These are phyloP conservation scores for Suillus spraguei DNA, from an alignment of 768 basidiomycete genomes.

Conservation along the genomic window DNA sequence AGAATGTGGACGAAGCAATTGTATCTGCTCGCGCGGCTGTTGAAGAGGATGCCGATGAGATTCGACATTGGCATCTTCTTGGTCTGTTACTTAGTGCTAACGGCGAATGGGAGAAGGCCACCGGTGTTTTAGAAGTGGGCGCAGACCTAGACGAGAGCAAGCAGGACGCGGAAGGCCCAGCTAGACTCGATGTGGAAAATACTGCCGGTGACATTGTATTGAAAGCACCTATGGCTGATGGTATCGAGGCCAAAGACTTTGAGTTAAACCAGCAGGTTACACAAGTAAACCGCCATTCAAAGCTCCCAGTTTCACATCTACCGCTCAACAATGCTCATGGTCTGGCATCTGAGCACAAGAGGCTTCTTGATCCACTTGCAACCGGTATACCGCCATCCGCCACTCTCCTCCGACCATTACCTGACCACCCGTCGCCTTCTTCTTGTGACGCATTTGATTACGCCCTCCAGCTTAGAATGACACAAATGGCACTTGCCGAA, in stretches of 20 bases:
- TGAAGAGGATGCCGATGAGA: slow-evolving; percentile 60
- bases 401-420: slow-evolving; percentile 45
- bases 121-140: slow-evolving; percentile 77
- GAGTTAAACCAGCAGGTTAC: slow-evolving; percentile 17
- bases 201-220: slow-evolving; percentile 22
- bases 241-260: slow-evolving; percentile 11
- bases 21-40: slow-evolving; percentile 70
- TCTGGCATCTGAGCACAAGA: not conserved
- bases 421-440: slow-evolving; percentile 52
- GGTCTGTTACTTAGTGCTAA: slow-evolving; percentile 78
- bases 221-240: slow-evolving; percentile 9
- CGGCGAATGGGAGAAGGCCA: slow-evolving; percentile 80
- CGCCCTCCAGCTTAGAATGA: slow-evolving; percentile 84
- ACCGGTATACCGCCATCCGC: slow-evolving; percentile 41
- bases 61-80: slow-evolving; percentile 90
- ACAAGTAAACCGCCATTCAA: not conserved
- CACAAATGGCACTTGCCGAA: slow-evolving; percentile 80
- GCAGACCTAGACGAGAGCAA: slow-evolving; percentile 54
- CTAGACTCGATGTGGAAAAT: slow-evolving; percentile 23
- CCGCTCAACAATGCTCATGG: slow-evolving; percentile 6
- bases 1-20: slow-evolving; percentile 70
- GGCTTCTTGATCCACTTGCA: slow-evolving; percentile 34
- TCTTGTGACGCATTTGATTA: slow-evolving; percentile 69
- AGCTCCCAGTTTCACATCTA: slow-evolving; percentile 1
- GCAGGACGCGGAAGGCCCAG: slow-evolving; percentile 32